Conservation (phyloP, 352 stramenopile species). For the Phytophthora nicotianae region DNA sequence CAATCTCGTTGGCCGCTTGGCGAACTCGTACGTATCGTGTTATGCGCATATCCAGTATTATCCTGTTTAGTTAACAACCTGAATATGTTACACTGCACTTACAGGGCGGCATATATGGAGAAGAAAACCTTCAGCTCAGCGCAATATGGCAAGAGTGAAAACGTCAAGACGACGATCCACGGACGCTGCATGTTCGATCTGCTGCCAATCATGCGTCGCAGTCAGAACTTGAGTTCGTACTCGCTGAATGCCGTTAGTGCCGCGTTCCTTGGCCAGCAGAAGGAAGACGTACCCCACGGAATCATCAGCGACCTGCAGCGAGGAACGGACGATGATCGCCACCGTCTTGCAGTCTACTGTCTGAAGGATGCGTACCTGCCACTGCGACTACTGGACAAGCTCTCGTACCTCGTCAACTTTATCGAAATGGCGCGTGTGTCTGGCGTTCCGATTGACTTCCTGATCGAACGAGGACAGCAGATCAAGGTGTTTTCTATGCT, state of each 20-base stretch:
- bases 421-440: slow-evolving; percentile 99
- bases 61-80: slow-evolving; percentile 11
- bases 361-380: slow-evolving; percentile 99
- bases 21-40: slow-evolving; percentile 67
- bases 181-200: slow-evolving; percentile 99
- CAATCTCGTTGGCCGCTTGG: slow-evolving; percentile 88
- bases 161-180: slow-evolving; percentile 98
- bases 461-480: slow-evolving; percentile 98
- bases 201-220: slow-evolving; percentile 99
- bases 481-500: slow-evolving; percentile 99
- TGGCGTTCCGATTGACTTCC: slow-evolving; percentile 97
- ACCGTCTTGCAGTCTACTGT: slow-evolving; percentile 99
- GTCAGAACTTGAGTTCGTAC: slow-evolving; percentile 99
- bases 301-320: slow-evolving; percentile 97
- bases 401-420: slow-evolving; percentile 99
- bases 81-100: not conserved
- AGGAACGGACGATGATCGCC: slow-evolving; percentile 97
- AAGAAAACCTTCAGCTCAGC: slow-evolving; percentile 98
- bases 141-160: slow-evolving; percentile 98
- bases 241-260: slow-evolving; percentile 99
- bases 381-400: slow-evolving; percentile 97
- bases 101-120: slow-evolving; percentile 89
- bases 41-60: not conserved
- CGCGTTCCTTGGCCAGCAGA: slow-evolving; percentile 98
- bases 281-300: slow-evolving; percentile 99